A percentile compares a stretch with the other conserved stretches of the same genome.
phyloP scores from a whole-genome alignment of 2,329 filamentous ascomycete species.

The Monosporascus sp. region DNA sequence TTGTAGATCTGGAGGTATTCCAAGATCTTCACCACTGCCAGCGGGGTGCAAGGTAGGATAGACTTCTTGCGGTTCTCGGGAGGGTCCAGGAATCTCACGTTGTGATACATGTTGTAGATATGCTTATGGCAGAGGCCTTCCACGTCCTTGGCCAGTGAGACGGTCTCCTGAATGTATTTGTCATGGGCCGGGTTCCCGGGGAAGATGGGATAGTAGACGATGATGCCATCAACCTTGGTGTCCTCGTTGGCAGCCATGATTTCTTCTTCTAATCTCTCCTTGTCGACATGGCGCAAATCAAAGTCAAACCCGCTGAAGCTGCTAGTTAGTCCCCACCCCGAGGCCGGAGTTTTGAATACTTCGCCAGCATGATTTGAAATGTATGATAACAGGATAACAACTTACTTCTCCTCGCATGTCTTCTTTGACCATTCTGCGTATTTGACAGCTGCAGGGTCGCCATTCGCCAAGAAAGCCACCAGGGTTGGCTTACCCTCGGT shows the following conservation, averaged over 20 bases:
- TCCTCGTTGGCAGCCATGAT: conserved; percentile 83
- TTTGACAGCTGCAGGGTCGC: conserved; percentile 82
- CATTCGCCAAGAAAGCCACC: conserved; percentile 87
- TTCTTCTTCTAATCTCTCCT: conserved; percentile 84
- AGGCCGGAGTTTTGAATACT: not conserved
- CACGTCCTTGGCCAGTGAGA: conserved; percentile 86
- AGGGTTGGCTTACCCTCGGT: conserved; percentile 61
- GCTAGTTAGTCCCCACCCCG: conserved; percentile 4
- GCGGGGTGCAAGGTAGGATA: conserved; percentile 89
- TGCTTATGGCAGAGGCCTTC: conserved; percentile 91
- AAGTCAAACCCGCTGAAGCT: conserved; percentile 75
- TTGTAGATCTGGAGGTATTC: conserved; percentile 97
- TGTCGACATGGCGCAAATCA: conserved; percentile 74
- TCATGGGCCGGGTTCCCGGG: conserved; percentile 74
- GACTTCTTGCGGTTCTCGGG: conserved; percentile 76
- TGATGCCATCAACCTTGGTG: conserved; percentile 73
- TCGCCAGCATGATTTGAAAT: not conserved
- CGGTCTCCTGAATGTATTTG: conserved; percentile 92
- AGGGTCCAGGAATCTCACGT: conserved; percentile 86
- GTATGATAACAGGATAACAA: conserved; percentile 7
- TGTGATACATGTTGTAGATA: conserved; percentile 99
- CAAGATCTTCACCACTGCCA: conserved; percentile 94
- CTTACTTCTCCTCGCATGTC: conserved; percentile 93
- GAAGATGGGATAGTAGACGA: conserved; percentile 98
- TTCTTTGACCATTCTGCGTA: conserved; percentile 98